Conservation (phyloP, 163 green algal species). For the Prototheca cutis region DNA sequence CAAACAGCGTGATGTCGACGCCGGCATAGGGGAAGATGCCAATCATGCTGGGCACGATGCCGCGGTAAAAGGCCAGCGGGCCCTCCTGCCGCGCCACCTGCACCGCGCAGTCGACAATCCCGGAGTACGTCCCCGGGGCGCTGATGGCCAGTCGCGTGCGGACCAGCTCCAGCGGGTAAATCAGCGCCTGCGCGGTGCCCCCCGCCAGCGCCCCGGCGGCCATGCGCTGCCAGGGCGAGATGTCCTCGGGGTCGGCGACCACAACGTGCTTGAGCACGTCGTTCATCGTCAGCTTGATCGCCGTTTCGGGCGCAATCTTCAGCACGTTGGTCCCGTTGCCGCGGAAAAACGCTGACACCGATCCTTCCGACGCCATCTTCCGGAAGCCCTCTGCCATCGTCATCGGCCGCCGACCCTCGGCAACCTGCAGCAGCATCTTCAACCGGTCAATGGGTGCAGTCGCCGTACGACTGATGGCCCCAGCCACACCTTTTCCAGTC, state of each 20-base stretch:
- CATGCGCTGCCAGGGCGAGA: slow-evolving; percentile 52
- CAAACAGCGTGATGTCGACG: slow-evolving; percentile 80
- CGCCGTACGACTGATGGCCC: slow-evolving; percentile 70
- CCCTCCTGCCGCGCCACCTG: slow-evolving; percentile 60
- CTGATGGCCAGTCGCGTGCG: slow-evolving; percentile 74
- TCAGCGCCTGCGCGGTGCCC: slow-evolving; percentile 56
- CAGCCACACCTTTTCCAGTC: slow-evolving; percentile 74
- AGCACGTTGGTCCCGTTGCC: slow-evolving; percentile 87
- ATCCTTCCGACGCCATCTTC: slow-evolving; percentile 70
- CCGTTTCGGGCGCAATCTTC: slow-evolving; percentile 87
- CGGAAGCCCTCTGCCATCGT: slow-evolving; percentile 53
- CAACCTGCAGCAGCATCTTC: slow-evolving; percentile 88
- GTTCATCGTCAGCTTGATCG: slow-evolving; percentile 77
- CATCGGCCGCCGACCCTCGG: slow-evolving; percentile 45
- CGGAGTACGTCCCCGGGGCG: slow-evolving; percentile 45
- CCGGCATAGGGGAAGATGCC: slow-evolving; percentile 87
- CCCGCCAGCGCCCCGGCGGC: slow-evolving; percentile 49
- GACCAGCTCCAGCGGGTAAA: slow-evolving; percentile 86
- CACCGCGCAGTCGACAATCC: slow-evolving; percentile 49
- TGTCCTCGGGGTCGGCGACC: slow-evolving; percentile 37
- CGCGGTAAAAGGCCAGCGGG: slow-evolving; percentile 66
- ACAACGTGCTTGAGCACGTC: slow-evolving; percentile 59
- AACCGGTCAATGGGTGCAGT: slow-evolving; percentile 85
- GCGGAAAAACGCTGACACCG: slow-evolving; percentile 64
- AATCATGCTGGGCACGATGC: slow-evolving; percentile 61